Evolutionary conservation across 495 filamentous ascomycete genomes (phyloP), one percentile per base, ranked within the genome.

Genomic region (Platismatia glauca): DNA sequence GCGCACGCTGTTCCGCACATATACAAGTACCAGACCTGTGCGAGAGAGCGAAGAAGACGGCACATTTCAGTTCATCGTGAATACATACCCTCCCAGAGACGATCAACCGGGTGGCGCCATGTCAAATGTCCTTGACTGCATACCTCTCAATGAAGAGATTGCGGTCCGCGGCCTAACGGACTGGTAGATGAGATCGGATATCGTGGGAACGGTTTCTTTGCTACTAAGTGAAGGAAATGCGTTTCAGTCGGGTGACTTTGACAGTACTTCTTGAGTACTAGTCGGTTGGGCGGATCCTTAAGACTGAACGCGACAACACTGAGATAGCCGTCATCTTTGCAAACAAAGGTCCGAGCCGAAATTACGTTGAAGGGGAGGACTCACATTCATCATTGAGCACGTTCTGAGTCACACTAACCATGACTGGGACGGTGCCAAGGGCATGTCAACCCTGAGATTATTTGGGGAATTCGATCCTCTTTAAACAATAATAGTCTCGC

Each of bases 131-230:
- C 57, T 46, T 20, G 39, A 59, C 29, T 46, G 57, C 57, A 58
- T 58, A 38, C 16, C 22, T 29, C 56, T 43, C 56, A 43, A 58
- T 38, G 22, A 20, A 35, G 9, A 31, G 39, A 29, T 41, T 9
- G 37, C 29, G 41, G 37, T 44, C 57, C 22, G 15, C n/a, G 13
- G 57, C 20, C 39, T 15, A 18, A 56, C 15, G 15, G 18, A n/a
- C n/a, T n/a, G n/a, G n/a, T n/a, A n/a, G n/a, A 13, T 24, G 53
- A 37, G 31, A 46, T 59, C 16, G 15, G 48, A 59, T 59, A 59
- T 33, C 22, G 6, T 18, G 39, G 41, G 18, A 48, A 48, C 39
- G 39, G 18, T n/a, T 6, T 18, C 3, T 48, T 35, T 27, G 20
- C 35, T 29, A 48, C 48, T 29, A 39, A 59, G 44, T 18, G 57